A percentile compares a stretch with the other conserved stretches of the same genome.
Conservation (phyloP, 140 eudicot genomes). For the Cichorium intybus region DNA sequence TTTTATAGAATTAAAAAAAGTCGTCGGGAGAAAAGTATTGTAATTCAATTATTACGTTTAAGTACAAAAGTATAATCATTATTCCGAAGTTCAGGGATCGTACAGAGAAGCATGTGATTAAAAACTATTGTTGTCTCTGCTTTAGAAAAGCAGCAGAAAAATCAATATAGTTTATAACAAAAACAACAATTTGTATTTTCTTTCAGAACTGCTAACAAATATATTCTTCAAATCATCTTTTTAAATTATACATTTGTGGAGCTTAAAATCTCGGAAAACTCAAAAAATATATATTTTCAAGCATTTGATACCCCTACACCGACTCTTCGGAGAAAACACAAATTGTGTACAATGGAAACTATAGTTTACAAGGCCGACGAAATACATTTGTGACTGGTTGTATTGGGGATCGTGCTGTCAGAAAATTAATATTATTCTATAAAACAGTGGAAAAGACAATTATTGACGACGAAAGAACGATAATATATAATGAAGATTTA, state of each 20-base stretch:
- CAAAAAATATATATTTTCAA: too few relatives aligned
- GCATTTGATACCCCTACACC: too few relatives aligned
- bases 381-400: too few relatives aligned
- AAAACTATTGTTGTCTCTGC: background rate
- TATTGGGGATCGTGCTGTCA: too few relatives aligned
- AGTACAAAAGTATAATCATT: background rate
- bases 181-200: background rate
- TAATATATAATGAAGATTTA: background rate
- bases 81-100: slow-evolving; percentile 7
- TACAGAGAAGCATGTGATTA: background rate
- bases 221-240: too few relatives aligned
- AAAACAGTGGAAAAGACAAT: background rate
- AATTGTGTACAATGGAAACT: too few relatives aligned
- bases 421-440: too few relatives aligned
- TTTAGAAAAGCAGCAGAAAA: background rate
- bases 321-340: too few relatives aligned
- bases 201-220: too few relatives aligned
- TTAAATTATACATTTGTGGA: too few relatives aligned
- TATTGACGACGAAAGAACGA: background rate
- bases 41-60: background rate
- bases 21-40: background rate
- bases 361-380: too few relatives aligned
- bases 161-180: background rate
- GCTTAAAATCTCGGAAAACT: too few relatives aligned
- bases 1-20: background rate